phyloP scores from a whole-genome alignment of 176 grass and related monocot species.

The Pharus latifolius region DNA sequence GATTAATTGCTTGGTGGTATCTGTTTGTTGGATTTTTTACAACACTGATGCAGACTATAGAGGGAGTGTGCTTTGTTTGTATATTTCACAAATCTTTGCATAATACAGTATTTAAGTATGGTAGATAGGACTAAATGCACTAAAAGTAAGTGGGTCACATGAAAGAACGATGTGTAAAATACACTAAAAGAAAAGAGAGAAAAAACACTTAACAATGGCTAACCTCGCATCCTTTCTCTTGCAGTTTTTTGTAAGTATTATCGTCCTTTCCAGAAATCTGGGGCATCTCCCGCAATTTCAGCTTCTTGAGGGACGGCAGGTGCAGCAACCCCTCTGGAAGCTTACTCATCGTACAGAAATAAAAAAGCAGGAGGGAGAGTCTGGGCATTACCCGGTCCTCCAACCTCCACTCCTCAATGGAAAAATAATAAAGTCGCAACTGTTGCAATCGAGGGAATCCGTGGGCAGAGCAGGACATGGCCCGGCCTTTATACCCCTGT shows the following conservation, averaged over 20 bases:
- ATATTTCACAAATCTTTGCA: too few species aligned
- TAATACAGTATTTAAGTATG: too few species aligned
- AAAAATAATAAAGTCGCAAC: background rate
- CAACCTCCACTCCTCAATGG: background rate
- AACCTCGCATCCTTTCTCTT: background rate
- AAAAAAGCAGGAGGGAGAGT: background rate
- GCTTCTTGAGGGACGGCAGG: background rate
- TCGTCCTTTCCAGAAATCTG: background rate
- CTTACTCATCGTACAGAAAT: background rate
- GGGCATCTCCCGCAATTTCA: background rate
- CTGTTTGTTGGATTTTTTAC: too few species aligned
- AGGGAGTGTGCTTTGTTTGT: too few species aligned
- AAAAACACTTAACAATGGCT: background rate
- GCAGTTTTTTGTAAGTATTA: background rate
- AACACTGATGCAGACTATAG: too few species aligned
- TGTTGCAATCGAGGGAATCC: background rate
- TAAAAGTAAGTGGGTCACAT: background rate
- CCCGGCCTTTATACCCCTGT: background rate
- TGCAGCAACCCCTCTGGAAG: background rate
- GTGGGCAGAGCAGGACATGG: background rate
- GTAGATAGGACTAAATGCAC: too few species aligned
- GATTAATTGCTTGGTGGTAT: too few species aligned
- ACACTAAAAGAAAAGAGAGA: background rate
- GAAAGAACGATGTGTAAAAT: background rate
- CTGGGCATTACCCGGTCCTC: background rate